Evolutionary conservation across 1,139 yeast genomes (phyloP), one percentile per base, ranked within the genome.

Genomic region (Saccharomyces pastorianus): DNA sequence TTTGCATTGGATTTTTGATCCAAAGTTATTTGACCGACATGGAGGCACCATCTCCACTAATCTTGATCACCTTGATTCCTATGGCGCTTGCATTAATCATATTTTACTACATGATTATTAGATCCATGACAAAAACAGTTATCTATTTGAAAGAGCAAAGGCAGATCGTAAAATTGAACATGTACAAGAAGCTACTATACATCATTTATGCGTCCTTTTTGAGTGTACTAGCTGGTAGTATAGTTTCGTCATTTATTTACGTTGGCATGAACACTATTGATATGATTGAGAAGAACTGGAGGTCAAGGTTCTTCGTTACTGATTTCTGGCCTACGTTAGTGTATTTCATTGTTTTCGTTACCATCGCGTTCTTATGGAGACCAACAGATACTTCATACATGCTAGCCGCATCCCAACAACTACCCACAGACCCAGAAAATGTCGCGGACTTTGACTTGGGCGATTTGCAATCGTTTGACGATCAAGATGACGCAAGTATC

Each of bases 301-400:
- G 90, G 72, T 81, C 89, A 42, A 83, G 96, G 60, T 91, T 88
- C 76, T 90, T 95, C 67, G 72, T 90, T 55, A 80, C 86, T 52
- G 97, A 93, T 63, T 95, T 95, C 73, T 90, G 99, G 96, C 96
- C 97, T 44, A 84, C 96, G 57, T 80, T 89, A 49, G 85, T 91
- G 14, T 95, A 89, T 73, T 89, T 87, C 67, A 72, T 84, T 49
- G 91, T 91, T 49, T 91, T 93, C 70, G 80, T 87, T 67, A 82
- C 91, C 6, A 78, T 95, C 62, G 88, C 96, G 11, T 84, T 90
- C 76, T 81, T 93, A 60, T 95, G 99, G 99, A 83, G 99, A 71
- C 99, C 99, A 51, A 91, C 98, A 0, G 96, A 88, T 64, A 89
- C 96, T 47, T 90, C 96, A 60, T 86, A 91, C 65, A 84, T 95